These are phyloP conservation scores for Penicillium psychrosexuale DNA, from an alignment of 2,329 filamentous ascomycete species.

Conservation along the genomic window DNA sequence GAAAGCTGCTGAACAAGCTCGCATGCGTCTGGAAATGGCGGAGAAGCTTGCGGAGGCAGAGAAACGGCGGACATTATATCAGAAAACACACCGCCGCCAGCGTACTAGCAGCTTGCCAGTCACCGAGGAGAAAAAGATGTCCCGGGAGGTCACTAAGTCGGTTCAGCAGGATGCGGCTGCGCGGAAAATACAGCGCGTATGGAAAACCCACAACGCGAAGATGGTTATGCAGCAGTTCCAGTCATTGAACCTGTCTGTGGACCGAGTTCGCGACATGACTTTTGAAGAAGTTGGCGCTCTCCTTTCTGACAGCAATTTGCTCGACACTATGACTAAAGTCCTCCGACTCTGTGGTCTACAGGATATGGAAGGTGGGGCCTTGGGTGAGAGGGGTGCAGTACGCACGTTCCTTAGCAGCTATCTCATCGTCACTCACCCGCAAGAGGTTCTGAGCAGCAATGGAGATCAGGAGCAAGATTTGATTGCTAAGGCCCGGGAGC, in stretches of 20 bases:
- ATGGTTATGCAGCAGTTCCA: conserved; percentile 51
- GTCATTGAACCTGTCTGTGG: conserved; percentile 52
- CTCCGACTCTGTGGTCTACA: conserved; percentile 56
- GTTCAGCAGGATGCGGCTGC: conserved; percentile 54
- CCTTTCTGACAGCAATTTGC: conserved; percentile 54
- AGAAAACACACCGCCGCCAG: conserved; percentile 49
- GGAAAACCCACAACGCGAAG: conserved; percentile 52
- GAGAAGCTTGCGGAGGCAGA: conserved; percentile 64
- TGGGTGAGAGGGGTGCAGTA: conserved; percentile 51
- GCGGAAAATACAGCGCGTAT: conserved; percentile 56
- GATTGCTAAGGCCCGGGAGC: conserved; percentile 58
- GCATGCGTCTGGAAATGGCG: conserved; percentile 59
- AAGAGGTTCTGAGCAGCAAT: conserved; percentile 58
- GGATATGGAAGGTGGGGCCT: conserved; percentile 49
- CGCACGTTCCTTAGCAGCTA: conserved; percentile 63
- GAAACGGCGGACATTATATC: conserved; percentile 51
- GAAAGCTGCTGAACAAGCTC: conserved; percentile 60
- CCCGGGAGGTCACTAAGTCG: conserved; percentile 32
- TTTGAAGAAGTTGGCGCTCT: conserved; percentile 60
- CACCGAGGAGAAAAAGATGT: conserved; percentile 44
- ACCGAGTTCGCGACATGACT: conserved; percentile 49
- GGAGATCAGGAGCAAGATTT: conserved; percentile 62
- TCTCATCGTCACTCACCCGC: conserved; percentile 60
- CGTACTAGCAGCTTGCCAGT: conserved; percentile 52
- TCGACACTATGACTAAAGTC: conserved; percentile 53